Conservation (phyloP, 768 basidiomycete species). For the Leccinum subgranulosum region DNA sequence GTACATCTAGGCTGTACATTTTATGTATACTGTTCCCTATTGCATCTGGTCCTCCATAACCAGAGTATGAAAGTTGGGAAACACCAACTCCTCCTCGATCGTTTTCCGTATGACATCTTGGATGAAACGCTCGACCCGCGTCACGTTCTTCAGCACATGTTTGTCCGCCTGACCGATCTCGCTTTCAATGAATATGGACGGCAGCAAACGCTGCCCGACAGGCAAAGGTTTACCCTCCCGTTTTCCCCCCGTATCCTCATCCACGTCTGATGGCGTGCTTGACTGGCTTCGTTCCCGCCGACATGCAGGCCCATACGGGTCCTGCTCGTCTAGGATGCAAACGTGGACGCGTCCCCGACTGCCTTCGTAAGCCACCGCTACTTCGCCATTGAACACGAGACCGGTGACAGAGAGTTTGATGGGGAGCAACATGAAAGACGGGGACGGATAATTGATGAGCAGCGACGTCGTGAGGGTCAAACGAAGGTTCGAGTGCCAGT, state of each 20-base stretch:
- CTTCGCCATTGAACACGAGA: slow-evolving; percentile 79
- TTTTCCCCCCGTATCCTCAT: slow-evolving; percentile 50
- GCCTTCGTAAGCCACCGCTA: slow-evolving; percentile 91
- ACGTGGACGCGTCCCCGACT: slow-evolving; percentile 77
- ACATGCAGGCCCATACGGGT: slow-evolving; percentile 76
- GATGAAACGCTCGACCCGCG: slow-evolving; percentile 91
- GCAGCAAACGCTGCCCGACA: slow-evolving; percentile 79
- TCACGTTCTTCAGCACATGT: slow-evolving; percentile 94
- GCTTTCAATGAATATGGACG: slow-evolving; percentile 88
- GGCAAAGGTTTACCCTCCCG: slow-evolving; percentile 66
- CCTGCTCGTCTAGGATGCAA: slow-evolving; percentile 84
- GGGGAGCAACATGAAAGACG: slow-evolving; percentile 95
- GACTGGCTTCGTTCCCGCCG: slow-evolving; percentile 46
- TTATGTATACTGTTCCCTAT: slow-evolving; percentile 1
- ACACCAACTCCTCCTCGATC: slow-evolving; percentile 92
- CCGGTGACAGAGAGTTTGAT: slow-evolving; percentile 92
- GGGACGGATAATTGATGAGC: slow-evolving; percentile 95
- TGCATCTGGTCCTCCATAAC: slow-evolving; percentile 43
- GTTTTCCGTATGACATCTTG: slow-evolving; percentile 95
- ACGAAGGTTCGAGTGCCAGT: slow-evolving; percentile 85
- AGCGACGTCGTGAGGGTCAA: slow-evolving; percentile 89
- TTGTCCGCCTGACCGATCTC: slow-evolving; percentile 96
- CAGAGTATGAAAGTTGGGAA: slow-evolving; percentile 91
- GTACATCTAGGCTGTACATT: slow-evolving; percentile 12
- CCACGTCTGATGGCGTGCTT: slow-evolving; percentile 58